These are phyloP conservation scores for Elsinoe necatrix DNA, from an alignment of 2,329 filamentous ascomycete genomes.

Conservation along the genomic window DNA sequence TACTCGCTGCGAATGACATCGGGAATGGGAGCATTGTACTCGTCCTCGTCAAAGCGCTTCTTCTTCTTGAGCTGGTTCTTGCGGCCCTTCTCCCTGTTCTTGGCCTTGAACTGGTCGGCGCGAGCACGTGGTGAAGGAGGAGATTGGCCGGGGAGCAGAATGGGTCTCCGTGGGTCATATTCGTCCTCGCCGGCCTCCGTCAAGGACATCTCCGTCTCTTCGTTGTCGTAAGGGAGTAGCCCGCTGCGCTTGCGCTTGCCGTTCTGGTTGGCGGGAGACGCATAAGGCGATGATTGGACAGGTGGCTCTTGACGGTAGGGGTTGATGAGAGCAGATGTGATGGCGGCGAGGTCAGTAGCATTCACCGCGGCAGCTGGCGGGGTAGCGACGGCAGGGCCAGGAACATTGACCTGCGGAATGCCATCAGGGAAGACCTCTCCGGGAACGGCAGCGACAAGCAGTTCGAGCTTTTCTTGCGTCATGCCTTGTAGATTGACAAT, in stretches of 20 bases:
- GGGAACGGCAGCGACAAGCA: constrained; percentile 29
- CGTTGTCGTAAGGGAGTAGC: constrained; percentile 1
- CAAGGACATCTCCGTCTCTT: constrained; percentile 20
- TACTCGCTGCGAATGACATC: constrained; percentile 14
- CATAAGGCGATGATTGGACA: not conserved
- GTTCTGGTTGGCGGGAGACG: constrained; percentile 16
- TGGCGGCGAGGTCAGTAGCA: not conserved
- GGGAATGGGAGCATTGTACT: constrained; percentile 9
- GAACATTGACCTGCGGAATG: constrained; percentile 34
- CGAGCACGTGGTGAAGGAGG: not conserved
- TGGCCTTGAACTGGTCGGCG: constrained; percentile 15
- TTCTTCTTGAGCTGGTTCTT: constrained; percentile 19
- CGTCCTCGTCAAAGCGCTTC: constrained; percentile 21
- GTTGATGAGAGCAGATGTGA: not conserved
- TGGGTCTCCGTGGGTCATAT: constrained; percentile 40
- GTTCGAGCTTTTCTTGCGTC: constrained; percentile 43
- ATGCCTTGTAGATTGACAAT: constrained; percentile 47
- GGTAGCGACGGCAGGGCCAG: constrained; percentile 25
- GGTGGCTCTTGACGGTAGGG: not conserved
- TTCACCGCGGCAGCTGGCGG: constrained; percentile 6
- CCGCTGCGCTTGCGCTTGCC: constrained; percentile 17
- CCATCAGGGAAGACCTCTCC: constrained; percentile 32
- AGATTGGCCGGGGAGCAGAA: constrained; percentile 14
- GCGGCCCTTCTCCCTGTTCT: constrained; percentile 15
- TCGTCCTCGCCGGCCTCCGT: constrained; percentile 38